Conservation (phyloP, 495 filamentous ascomycete genomes). For the Amniculicola lignicola region DNA sequence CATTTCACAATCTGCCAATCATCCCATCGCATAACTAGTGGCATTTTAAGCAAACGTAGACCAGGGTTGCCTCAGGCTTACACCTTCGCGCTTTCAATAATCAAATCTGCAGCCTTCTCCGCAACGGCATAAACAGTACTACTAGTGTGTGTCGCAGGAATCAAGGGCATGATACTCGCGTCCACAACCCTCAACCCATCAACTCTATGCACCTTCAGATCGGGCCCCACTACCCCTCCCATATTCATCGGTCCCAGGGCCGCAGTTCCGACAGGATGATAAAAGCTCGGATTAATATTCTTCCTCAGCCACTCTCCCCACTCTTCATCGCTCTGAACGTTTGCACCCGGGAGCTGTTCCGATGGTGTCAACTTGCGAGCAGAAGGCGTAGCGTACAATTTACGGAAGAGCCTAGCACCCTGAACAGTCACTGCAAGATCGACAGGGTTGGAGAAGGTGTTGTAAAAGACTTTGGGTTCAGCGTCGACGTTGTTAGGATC, state of each 20-base stretch:
- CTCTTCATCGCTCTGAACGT: constrained; percentile 11
- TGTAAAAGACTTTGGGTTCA: constrained; percentile 19
- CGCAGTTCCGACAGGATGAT: constrained; percentile 22
- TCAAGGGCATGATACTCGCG: constrained; percentile 25
- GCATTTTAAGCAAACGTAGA: too few relatives aligned
- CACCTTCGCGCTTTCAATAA: too few relatives aligned
- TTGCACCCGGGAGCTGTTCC: constrained; percentile 6
- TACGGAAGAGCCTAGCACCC: not conserved
- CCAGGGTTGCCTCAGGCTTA: too few relatives aligned
- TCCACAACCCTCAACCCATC: constrained; percentile 20
- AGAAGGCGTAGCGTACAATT: not conserved
- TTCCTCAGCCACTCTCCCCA: constrained; percentile 4
- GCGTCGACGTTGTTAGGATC: constrained; percentile 7
- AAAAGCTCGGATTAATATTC: constrained; percentile 11
- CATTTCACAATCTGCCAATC: too few relatives aligned
- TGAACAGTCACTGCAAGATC: constrained; percentile 3
- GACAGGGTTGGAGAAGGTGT: constrained; percentile 20
- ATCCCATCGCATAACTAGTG: too few relatives aligned
- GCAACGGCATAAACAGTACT: constrained; percentile 24
- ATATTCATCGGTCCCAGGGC: not conserved
- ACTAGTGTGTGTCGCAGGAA: constrained; percentile 19
- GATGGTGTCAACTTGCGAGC: constrained; percentile 3
- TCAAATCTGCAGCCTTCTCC: constrained; percentile 21
- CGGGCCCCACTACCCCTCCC: constrained; percentile 15
- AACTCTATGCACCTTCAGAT: constrained; percentile 21